Percentiles rank a stretch among this genome's conserved stretches.
Evolutionary conservation across 2,329 filamentous ascomycete genomes (phyloP).

Genomic region (Colletotrichum tofieldiae): DNA sequence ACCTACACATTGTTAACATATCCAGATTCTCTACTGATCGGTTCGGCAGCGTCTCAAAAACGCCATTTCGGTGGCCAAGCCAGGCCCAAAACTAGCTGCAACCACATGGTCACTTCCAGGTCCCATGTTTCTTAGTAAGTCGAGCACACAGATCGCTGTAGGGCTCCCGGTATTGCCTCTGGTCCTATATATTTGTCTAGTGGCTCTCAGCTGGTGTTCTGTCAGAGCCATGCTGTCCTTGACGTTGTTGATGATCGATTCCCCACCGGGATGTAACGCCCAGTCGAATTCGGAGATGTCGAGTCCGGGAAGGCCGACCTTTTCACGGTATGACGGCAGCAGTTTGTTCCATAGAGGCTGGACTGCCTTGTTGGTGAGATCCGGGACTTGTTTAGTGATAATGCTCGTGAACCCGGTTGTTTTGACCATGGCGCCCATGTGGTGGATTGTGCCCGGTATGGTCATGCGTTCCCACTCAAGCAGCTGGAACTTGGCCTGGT

Average conservation of each 20-base stretch:
- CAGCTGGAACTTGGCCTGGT: constrained; percentile 21
- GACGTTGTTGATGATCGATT: constrained; percentile 23
- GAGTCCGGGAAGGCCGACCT: constrained; percentile 8
- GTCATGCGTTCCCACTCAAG: constrained; percentile 32
- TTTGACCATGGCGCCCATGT: constrained; percentile 32
- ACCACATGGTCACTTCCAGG: constrained; percentile 23
- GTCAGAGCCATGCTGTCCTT: constrained; percentile 23
- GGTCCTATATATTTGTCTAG: constrained; percentile 19
- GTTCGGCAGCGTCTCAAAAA: constrained; percentile 15
- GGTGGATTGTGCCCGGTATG: constrained; percentile 12
- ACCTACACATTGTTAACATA: too few species aligned
- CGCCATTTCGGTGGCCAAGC: constrained; percentile 31
- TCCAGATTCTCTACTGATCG: neutral
- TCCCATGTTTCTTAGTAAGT: constrained; percentile 23
- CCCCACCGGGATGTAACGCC: constrained; percentile 23
- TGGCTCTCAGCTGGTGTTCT: constrained; percentile 26
- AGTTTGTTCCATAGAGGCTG: constrained; percentile 19
- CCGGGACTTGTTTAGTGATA: constrained; percentile 27
- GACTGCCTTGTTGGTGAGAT: constrained; percentile 8
- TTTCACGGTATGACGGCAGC: constrained; percentile 14
- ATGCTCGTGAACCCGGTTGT: constrained; percentile 29
- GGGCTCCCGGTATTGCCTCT: constrained; percentile 30
- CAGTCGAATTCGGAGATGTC: constrained; percentile 26
- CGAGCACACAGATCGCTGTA: constrained; percentile 25
- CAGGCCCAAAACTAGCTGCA: constrained; percentile 26